A percentile compares a stretch with the other conserved stretches of the same genome.
phyloP scores from a whole-genome alignment of 1,139 yeast species.

The Ogataea hybrid region DNA sequence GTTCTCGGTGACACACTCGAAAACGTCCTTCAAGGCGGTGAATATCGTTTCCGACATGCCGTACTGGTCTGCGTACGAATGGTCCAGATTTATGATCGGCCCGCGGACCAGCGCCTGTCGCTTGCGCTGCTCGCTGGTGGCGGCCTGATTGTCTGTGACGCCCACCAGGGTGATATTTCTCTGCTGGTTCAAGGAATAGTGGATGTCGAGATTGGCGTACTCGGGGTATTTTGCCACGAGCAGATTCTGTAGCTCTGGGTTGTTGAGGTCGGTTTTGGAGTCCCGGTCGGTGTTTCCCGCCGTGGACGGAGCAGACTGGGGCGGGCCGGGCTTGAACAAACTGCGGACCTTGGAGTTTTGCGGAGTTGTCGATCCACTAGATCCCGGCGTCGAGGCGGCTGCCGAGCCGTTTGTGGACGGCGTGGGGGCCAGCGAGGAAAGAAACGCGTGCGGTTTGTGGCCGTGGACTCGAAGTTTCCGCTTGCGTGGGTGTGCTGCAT shows the following conservation, averaged over 20 bases:
- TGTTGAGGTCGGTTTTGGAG: conserved; percentile 11
- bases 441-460: conserved; percentile 41
- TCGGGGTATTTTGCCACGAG: conserved; percentile 27
- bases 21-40: conserved; percentile 78
- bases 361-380: conserved; percentile 1
- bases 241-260: conserved; percentile 19
- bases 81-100: conserved; percentile 80
- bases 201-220: conserved; percentile 25
- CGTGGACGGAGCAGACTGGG: conserved; percentile 4
- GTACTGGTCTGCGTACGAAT: conserved; percentile 48
- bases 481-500: conserved; percentile 29
- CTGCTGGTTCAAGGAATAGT: conserved; percentile 30
- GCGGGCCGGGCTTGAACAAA: conserved; percentile 13
- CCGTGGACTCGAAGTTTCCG: conserved; percentile 38
- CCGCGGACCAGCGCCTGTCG: conserved; percentile 78
- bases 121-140: conserved; percentile 74
- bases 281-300: conserved; percentile 8
- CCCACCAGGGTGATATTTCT: conserved; percentile 46
- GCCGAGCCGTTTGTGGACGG: conserved; percentile 6
- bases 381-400: conserved; percentile 2
- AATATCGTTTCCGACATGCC: conserved; percentile 56
- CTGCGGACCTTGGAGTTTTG: conserved; percentile 18
- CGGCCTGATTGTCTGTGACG: conserved; percentile 46
- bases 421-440: conserved; percentile 30
- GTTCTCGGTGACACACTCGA: conserved; percentile 79